Base-by-base conservation (phyloP, 2,329 filamentous ascomycete species). In the Pseudocercospora crystallina region DNA sequence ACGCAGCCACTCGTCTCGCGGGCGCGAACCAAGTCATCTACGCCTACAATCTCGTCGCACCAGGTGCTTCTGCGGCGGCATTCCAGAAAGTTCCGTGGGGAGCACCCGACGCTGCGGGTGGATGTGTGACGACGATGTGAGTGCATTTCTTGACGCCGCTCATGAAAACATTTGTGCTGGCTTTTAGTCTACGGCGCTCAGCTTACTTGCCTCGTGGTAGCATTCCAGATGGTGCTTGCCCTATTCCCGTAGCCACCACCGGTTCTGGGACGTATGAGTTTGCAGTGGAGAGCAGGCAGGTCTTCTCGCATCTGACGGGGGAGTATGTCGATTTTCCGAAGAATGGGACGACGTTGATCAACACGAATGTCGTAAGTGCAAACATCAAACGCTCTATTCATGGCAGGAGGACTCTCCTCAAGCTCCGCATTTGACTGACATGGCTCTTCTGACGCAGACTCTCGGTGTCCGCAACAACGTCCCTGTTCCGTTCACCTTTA, bases 181-280 rank as follows among this genome's bases (percentile, higher is more conserved):
- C 5, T n/a, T 20, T 15, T 3, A 5, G 9, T 14, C 9, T 7
- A 17, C 26, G 41, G 17, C 30, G 26, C 17, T 3, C 34, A 34
- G 8, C 40, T 32, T 12, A 49, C 29, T 32, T 12, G 43, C 29
- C 15, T 17, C 15, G 8, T 10, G 11, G 34, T 38, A 54, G 46
- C 43, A 58, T 51, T 13, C 47, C 54, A 12, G 43, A 57, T 29
- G 54, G 54, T 8, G 17, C 35, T 8, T 51, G 54, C 13, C 43
- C 34, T 5, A 57, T 57, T n/a, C 47, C 51, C 5, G 51, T 57
- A 5, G 54, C 54, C 12, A 57, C 51, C 9, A 57, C 54, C 0
- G 54, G 54, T n/a, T 26, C 51, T 35, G 54, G 54, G n/a, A 57
- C 51, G 1, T 51, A 54, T 17, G 13, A 57, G 11, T 54, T 57